These are phyloP conservation scores for Protea cynaroides DNA, from an alignment of 164 flowering plant genomes.

Conservation along the genomic window DNA sequence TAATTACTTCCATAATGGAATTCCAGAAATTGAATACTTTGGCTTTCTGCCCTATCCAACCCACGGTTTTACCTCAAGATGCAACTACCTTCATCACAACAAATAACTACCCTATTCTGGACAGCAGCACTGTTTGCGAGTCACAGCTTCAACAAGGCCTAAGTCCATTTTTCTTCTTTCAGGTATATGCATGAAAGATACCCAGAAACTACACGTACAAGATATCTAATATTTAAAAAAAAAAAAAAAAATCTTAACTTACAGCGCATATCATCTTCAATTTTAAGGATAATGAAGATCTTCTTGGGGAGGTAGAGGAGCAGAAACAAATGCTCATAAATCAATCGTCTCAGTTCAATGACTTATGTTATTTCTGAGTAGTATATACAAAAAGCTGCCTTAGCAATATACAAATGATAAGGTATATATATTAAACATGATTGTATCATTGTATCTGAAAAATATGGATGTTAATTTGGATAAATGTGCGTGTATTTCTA, in stretches of 20 bases:
- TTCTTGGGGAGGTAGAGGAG: conserved; percentile 49
- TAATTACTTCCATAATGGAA: conserved; percentile 14
- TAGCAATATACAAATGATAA: too few relatives aligned
- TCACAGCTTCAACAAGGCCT: conserved; percentile 36
- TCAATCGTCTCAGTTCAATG: conserved; percentile 37
- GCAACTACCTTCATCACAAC: conserved; percentile 17
- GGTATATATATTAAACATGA: too few relatives aligned
- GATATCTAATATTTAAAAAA: not conserved
- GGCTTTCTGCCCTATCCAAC: conserved; percentile 25
- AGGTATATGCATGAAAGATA: too few relatives aligned
- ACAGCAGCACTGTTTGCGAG: conserved; percentile 26
- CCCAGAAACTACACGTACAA: not conserved
- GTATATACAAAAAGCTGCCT: too few relatives aligned
- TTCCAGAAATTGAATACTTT: conserved; percentile 33
- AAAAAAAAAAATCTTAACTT: conserved; percentile 4
- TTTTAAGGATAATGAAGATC: conserved; percentile 50
- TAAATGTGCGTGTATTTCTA: too few relatives aligned
- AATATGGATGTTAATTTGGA: too few relatives aligned
- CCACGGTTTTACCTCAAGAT: conserved; percentile 25
- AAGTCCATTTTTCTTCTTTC: too few relatives aligned
- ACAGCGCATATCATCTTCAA: not conserved
- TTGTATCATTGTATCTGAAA: too few relatives aligned
- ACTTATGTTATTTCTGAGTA: conserved; percentile 37
- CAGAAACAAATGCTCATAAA: conserved; percentile 47
- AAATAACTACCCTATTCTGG: too few relatives aligned